Evolutionary conservation across 106 monocot species (phyloP).

Genomic region (Dactylorhiza incarnata): DNA sequence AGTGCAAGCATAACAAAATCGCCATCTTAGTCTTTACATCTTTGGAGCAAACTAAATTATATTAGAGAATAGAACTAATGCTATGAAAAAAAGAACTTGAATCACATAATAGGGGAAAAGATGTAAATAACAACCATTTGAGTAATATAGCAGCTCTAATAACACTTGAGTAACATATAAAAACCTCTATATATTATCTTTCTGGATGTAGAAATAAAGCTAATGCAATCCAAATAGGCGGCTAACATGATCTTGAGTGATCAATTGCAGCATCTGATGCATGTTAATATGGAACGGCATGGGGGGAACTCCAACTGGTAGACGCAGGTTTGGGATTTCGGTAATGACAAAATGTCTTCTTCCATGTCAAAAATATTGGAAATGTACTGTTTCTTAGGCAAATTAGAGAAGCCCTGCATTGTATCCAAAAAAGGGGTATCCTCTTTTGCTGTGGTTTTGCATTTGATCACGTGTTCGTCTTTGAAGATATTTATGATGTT

Average conservation of each 20-base stretch:
- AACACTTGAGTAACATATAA: too few relatives aligned
- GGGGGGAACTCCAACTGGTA: conserved; percentile 44
- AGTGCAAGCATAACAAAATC: too few relatives aligned
- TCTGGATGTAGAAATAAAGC: background rate
- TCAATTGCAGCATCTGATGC: conserved; percentile 27
- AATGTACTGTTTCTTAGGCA: conserved; percentile 55
- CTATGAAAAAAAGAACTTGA: too few relatives aligned
- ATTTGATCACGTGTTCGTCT: conserved; percentile 35
- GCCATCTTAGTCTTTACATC: too few relatives aligned
- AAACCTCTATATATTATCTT: too few relatives aligned
- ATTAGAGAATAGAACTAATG: too few relatives aligned
- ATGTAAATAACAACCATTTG: too few relatives aligned
- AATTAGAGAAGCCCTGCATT: conserved; percentile 44
- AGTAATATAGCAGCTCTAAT: too few relatives aligned
- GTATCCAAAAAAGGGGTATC: conserved; percentile 47
- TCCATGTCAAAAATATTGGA: conserved; percentile 27
- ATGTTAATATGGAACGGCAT: conserved; percentile 33
- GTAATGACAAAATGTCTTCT: conserved; percentile 24
- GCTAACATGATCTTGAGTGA: conserved; percentile 60
- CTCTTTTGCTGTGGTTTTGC: conserved; percentile 43
- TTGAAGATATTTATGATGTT: background rate
- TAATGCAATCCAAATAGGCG: conserved; percentile 53
- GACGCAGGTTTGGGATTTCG: conserved; percentile 73
- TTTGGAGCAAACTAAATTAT: too few relatives aligned
- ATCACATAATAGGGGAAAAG: too few relatives aligned